Evolutionary conservation across 2,329 filamentous ascomycete species (phyloP), one percentile per base, ranked within the genome.

Genomic region (Calonectria fujianensis): DNA sequence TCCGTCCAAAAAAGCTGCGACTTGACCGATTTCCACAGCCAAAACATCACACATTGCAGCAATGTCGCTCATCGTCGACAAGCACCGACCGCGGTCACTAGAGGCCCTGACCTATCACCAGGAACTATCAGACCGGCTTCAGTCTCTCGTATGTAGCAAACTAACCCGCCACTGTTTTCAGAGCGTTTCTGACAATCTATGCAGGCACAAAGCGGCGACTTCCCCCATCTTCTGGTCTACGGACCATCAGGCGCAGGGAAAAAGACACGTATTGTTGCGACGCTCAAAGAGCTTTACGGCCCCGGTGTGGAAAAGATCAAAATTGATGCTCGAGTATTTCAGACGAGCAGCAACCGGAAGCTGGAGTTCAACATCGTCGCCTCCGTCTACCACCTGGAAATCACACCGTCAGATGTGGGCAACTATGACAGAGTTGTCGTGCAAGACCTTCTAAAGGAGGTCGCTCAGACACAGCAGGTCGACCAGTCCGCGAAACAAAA

Each of bases 251-350:
- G 97, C 41, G 97, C 97, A 7, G 97, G 97, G 79, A 99, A 99
- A 86, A 99, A 99, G 87, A 99, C 97, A 1, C 93, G 97, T 54
- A 97, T 98, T 79, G 95, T 98, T 24, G 96, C 97, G 20, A 98
- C 96, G 0, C 88, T 99, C 4, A 98, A 98, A 85, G 96, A 98
- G 83, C 90, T 99, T 10, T 99, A 97, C 85, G 97, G 97, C 0
- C 93, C 96, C 0, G 96, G 97, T 54, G 97, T 98, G n/a, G 97
- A 99, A 83, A 98, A 98, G 90, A 99, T 99, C 90, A 98, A 98
- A 88, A 98, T 99, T 86, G 97, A 99, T 84, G 95, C 96, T 16
- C 94, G 97, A 77, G 94, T 98, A 74, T 99, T 99, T 88, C 96
- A 98, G 86, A 98, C 97, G 1, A 96, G 93, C 29, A 94, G 94